Conservation (phyloP, 2,329 filamentous ascomycete genomes). For the Apiospora malaysiana region DNA sequence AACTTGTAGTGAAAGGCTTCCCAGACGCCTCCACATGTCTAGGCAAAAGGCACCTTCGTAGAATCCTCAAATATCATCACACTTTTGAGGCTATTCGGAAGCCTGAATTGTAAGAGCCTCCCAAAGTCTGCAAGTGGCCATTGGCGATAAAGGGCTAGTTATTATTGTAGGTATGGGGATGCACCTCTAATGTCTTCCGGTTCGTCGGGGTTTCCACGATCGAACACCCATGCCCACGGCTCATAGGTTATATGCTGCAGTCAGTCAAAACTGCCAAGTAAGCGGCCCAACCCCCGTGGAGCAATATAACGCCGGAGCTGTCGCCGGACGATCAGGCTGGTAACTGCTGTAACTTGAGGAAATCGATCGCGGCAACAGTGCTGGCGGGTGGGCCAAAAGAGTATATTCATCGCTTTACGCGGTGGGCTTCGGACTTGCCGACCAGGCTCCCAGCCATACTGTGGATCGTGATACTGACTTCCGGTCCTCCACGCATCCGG, state of each 20-base stretch:
- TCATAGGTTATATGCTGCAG: not conserved
- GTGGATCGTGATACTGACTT: not conserved
- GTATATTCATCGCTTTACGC: not conserved
- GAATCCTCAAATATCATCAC: not conserved
- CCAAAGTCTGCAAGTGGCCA: not conserved
- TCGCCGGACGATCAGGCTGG: not conserved
- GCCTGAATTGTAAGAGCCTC: not conserved
- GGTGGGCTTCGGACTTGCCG: not conserved
- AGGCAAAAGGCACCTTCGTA: no score
- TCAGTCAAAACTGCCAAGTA: not conserved
- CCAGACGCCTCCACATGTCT: no score
- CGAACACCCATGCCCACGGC: not conserved
- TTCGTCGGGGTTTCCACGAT: no score
- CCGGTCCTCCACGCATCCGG: not conserved
- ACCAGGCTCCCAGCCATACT: not conserved
- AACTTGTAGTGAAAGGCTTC: no score
- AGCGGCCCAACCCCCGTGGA: not conserved
- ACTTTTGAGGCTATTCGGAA: not conserved
- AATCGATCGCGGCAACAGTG: not conserved
- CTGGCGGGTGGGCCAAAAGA: not conserved
- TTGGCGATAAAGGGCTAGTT: not conserved
- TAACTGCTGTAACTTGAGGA: not conserved
- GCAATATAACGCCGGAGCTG: not conserved
- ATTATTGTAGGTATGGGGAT: not conserved
- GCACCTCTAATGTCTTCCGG: not conserved